Evolutionary conservation across 2,329 filamentous ascomycete species (phyloP).

Genomic region (Plectosphaerella cucumerina): DNA sequence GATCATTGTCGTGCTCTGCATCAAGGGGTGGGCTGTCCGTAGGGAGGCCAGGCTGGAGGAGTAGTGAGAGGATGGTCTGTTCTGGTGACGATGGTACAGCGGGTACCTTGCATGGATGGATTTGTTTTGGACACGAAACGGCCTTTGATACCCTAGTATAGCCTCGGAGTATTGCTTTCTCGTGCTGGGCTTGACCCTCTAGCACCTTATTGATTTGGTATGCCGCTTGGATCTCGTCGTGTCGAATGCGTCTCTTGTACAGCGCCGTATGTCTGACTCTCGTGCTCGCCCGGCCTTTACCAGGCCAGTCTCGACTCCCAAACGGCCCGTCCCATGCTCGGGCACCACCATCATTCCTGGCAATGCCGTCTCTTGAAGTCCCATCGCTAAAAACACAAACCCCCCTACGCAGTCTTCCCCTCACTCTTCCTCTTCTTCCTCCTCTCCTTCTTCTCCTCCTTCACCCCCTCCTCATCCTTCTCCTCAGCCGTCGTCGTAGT

Average conservation of each 20-base stretch:
- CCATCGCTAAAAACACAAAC: too few relatives aligned
- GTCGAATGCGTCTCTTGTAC: too few relatives aligned
- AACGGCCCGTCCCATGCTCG: too few relatives aligned
- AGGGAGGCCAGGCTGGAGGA: constrained; percentile 30
- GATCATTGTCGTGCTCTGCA: constrained; percentile 69
- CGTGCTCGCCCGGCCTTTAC: too few relatives aligned
- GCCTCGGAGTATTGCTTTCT: background rate
- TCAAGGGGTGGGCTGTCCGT: constrained; percentile 81
- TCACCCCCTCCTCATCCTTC: constrained; percentile 3
- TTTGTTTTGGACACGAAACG: background rate
- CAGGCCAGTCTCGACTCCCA: too few relatives aligned
- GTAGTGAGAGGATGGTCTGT: background rate
- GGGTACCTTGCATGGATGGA: background rate
- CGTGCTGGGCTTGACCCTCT: background rate
- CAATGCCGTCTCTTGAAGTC: too few relatives aligned
- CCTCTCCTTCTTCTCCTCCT: constrained; percentile 2
- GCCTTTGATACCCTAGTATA: background rate
- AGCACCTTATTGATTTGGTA: too few relatives aligned
- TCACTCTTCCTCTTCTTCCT: constrained; percentile 4
- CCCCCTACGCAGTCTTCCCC: background rate
- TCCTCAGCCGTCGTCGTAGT: constrained; percentile 1
- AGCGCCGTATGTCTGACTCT: too few relatives aligned
- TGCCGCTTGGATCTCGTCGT: background rate
- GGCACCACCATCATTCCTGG: background rate
- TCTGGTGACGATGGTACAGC: background rate